A percentile compares a stretch with the other conserved stretches of the same genome.
Conservation (phyloP, 352 stramenopile species). For the Phytophthora melonis region DNA sequence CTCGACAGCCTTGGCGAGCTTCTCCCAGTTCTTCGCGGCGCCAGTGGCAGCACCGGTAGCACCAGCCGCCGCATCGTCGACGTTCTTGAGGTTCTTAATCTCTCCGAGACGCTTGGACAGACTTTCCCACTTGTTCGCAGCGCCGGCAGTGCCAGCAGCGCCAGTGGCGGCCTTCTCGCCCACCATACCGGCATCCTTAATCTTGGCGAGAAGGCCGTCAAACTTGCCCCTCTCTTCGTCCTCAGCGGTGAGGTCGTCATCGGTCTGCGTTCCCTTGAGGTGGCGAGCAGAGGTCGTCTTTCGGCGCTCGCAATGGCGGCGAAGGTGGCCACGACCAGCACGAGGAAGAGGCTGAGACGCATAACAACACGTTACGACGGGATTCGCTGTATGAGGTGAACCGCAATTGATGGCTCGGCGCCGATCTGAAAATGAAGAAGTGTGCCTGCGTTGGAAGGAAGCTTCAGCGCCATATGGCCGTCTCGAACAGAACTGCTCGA, state of each 20-base stretch:
- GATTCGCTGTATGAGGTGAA: not conserved
- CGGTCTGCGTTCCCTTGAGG: not conserved
- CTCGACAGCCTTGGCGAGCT: not conserved
- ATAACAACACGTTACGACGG: not conserved
- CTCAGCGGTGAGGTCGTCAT: not conserved
- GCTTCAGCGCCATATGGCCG: not conserved
- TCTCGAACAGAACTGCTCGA: not conserved
- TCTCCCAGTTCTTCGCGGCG: not conserved
- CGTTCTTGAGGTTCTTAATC: not conserved
- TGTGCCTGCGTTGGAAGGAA: not conserved
- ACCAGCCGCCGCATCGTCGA: not conserved
- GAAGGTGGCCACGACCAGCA: not conserved
- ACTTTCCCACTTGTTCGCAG: too few relatives aligned
- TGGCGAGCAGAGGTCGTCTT: not conserved
- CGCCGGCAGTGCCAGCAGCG: not conserved
- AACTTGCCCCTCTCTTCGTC: too few relatives aligned
- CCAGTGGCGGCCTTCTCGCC: too few relatives aligned
- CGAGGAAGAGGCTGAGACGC: not conserved
- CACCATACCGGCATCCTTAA: too few relatives aligned
- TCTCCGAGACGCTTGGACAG: too few relatives aligned
- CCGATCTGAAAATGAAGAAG: not conserved
- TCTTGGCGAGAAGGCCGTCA: too few relatives aligned
- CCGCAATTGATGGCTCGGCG: not conserved
- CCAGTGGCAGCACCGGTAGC: not conserved
- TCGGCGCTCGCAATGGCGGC: not conserved